Conservation (phyloP, 495 filamentous ascomycete genomes). For the Saxophila tyrrhenica region DNA sequence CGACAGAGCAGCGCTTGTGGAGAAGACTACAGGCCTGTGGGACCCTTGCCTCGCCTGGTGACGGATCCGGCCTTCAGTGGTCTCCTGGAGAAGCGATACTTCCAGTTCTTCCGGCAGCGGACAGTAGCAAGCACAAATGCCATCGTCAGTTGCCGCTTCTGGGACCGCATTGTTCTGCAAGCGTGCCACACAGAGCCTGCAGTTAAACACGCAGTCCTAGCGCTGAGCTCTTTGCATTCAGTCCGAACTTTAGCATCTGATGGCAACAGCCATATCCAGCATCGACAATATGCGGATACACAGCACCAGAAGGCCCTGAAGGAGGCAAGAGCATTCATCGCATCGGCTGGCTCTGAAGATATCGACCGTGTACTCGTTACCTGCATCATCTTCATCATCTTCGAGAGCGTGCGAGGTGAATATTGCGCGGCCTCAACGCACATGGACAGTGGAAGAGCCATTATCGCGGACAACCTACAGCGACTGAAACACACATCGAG, state of each 20-base stretch:
- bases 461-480: not conserved
- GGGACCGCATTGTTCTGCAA: slow-evolving; percentile 45
- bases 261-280: not conserved
- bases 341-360: not conserved
- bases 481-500: not conserved
- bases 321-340: not conserved
- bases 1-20: not conserved
- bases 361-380: slow-evolving; percentile 8
- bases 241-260: slow-evolving; percentile 17
- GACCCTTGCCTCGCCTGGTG: slow-evolving; percentile 1
- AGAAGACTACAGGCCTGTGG: not conserved
- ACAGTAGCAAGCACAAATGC: slow-evolving; percentile 36
- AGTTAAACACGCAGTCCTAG: slow-evolving; percentile 48
- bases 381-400: slow-evolving; percentile 10
- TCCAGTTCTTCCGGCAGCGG: slow-evolving; percentile 19
- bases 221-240: slow-evolving; percentile 44
- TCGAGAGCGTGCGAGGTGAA: slow-evolving; percentile 8
- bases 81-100: slow-evolving; percentile 26
- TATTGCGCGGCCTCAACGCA: slow-evolving; percentile 3
- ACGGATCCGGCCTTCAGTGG: slow-evolving; percentile 15
- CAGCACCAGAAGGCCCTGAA: slow-evolving; percentile 7
- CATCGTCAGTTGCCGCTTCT: slow-evolving; percentile 47
- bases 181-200: slow-evolving; percentile 46
- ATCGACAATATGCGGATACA: not conserved
- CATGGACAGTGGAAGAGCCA: slow-evolving; percentile 4